Percentiles rank a stretch among this genome's conserved stretches.
phyloP scores from a whole-genome alignment of 371 early-diverging fungal genomes.

The Saksenaea oblongispora region DNA sequence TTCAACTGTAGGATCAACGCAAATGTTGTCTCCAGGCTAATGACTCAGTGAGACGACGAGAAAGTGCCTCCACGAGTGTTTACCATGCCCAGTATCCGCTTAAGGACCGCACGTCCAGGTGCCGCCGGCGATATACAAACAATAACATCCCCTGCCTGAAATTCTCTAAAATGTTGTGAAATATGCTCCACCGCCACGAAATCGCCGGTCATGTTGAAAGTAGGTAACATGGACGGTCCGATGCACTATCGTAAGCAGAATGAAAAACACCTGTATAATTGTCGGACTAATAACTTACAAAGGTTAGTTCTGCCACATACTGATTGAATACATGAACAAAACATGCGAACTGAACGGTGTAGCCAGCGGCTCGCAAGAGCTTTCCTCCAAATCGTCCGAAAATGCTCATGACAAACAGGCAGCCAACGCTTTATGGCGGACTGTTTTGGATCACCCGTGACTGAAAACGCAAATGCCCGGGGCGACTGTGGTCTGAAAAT shows the following conservation, averaged over 20 bases:
- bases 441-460: neutral
- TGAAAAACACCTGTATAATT: neutral
- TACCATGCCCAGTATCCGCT: slow-evolving; percentile 80
- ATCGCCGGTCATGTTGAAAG: slow-evolving; percentile 70
- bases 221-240: slow-evolving; percentile 89
- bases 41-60: neutral
- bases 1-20: slow-evolving; percentile 63
- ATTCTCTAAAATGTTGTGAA: slow-evolving; percentile 50
- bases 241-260: slow-evolving; percentile 52
- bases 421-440: neutral
- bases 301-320: slow-evolving; percentile 68
- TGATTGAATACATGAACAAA: slow-evolving; percentile 64
- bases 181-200: slow-evolving; percentile 69
- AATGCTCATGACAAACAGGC: slow-evolving; percentile 7
- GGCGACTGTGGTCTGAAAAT: too few relatives aligned
- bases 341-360: slow-evolving; percentile 56
- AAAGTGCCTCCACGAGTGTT: neutral
- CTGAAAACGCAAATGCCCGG: too few relatives aligned
- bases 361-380: slow-evolving; percentile 23
- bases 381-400: slow-evolving; percentile 19
- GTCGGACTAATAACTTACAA: slow-evolving; percentile 48
- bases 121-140: slow-evolving; percentile 69
- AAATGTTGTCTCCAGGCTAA: slow-evolving; percentile 73
- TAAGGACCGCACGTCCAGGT: slow-evolving; percentile 69
- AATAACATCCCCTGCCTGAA: slow-evolving; percentile 75